Conservation (phyloP, 2,329 filamentous ascomycete genomes). For the Aspergillus niger region DNA sequence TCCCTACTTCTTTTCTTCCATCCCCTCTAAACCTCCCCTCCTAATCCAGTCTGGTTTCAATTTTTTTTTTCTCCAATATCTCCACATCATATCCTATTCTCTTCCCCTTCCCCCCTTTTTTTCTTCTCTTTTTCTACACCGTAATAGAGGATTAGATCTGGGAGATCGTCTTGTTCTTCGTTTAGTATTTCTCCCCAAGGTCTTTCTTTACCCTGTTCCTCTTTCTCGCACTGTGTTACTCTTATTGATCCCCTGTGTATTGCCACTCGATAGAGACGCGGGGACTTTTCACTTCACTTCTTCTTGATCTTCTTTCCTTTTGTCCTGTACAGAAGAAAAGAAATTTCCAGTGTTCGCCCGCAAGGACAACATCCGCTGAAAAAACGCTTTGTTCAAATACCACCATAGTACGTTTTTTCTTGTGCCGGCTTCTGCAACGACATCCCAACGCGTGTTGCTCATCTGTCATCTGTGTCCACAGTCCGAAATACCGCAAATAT, state of each 20-base stretch:
- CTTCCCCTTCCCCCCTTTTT: conserved; percentile 17
- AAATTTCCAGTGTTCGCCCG: conserved; percentile 11
- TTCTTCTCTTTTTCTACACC: conserved; percentile 25
- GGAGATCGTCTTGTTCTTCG: conserved; percentile 29
- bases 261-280: conserved; percentile 26
- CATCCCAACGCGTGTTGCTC: conserved; percentile 7
- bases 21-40: conserved; percentile 15
- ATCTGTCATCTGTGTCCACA: conserved; percentile 10
- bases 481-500: conserved; percentile 33
- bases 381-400: conserved; percentile 8
- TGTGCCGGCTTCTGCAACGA: not conserved
- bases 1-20: conserved; percentile 24
- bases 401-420: conserved; percentile 15
- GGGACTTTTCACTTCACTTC: conserved; percentile 26
- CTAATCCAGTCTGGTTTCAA: conserved; percentile 17
- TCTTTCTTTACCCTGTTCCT: conserved; percentile 31
- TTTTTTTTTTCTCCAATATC: conserved; percentile 20
- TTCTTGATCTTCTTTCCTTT: conserved; percentile 25
- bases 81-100: conserved; percentile 21
- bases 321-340: conserved; percentile 25
- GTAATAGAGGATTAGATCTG: conserved; percentile 31
- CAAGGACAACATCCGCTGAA: not conserved
- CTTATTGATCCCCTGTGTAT: conserved; percentile 29
- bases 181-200: conserved; percentile 24
- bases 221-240: conserved; percentile 31